Evolutionary conservation across 768 basidiomycete species (phyloP).

Genomic region (Suillus subaureus): DNA sequence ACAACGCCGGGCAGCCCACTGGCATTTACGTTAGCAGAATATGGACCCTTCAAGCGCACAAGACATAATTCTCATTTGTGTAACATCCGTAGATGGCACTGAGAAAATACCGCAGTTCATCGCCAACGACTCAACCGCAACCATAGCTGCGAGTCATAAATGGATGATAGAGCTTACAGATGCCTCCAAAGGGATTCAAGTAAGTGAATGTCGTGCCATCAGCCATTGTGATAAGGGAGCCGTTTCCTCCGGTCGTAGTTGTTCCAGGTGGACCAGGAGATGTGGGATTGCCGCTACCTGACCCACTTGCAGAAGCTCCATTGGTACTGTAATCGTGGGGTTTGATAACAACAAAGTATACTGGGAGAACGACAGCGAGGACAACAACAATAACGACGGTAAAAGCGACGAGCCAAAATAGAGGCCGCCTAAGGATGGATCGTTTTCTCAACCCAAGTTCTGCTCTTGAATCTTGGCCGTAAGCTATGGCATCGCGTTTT

Average conservation of each 20-base stretch:
- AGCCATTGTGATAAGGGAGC: conserved; percentile 60
- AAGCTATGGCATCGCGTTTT: conserved; percentile 18
- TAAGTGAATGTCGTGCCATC: conserved; percentile 79
- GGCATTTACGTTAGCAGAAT: not conserved
- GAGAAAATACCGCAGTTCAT: not conserved
- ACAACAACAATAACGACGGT: conserved; percentile 28
- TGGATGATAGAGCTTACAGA: conserved; percentile 48
- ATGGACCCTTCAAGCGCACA: not conserved
- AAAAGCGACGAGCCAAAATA: conserved; percentile 33
- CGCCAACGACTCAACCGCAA: not conserved
- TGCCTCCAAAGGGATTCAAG: conserved; percentile 74
- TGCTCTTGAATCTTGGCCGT: conserved; percentile 1
- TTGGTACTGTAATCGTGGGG: conserved; percentile 16
- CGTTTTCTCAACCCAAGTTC: conserved; percentile 17
- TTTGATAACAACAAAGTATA: conserved; percentile 36
- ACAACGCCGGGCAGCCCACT: not conserved
- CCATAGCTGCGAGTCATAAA: conserved; percentile 1
- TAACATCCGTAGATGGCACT: not conserved
- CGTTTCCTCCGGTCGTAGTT: conserved; percentile 59
- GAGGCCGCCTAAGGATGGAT: conserved; percentile 20
- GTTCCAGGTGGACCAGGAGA: conserved; percentile 14
- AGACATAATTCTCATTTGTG: not conserved
- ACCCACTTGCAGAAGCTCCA: conserved; percentile 3
- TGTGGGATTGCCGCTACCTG: conserved; percentile 12
- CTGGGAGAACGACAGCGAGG: conserved; percentile 45